These are phyloP conservation scores for Cardamine resedifolia DNA, from an alignment of 345 rosid species.

Conservation along the genomic window DNA sequence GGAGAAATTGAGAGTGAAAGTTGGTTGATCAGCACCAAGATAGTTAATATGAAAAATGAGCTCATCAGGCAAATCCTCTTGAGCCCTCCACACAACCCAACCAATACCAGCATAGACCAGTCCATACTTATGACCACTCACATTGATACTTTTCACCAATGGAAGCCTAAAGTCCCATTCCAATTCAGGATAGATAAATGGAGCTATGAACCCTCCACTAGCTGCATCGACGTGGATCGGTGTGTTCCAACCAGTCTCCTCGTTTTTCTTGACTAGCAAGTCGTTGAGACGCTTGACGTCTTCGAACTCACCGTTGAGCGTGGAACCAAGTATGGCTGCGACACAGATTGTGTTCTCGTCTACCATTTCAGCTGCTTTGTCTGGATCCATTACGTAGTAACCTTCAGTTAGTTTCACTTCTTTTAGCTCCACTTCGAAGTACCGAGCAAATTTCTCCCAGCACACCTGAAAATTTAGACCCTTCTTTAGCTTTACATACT, in stretches of 20 bases:
- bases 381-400: constrained; percentile 96
- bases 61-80: constrained; percentile 86
- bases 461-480: constrained; percentile 47
- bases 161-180: constrained; percentile 96
- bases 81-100: constrained; percentile 89
- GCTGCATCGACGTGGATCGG: constrained; percentile 96
- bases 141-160: constrained; percentile 84
- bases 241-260: constrained; percentile 89
- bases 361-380: constrained; percentile 82
- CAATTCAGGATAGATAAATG: constrained; percentile 83
- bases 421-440: constrained; percentile 89
- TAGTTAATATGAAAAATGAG: constrained; percentile 93
- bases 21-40: constrained; percentile 93
- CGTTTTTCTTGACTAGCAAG: constrained; percentile 65
- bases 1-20: constrained; percentile 95
- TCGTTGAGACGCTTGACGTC: constrained; percentile 88
- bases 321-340: constrained; percentile 88
- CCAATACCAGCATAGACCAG: constrained; percentile 95
- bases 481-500: not conserved
- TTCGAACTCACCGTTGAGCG: constrained; percentile 94
- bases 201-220: constrained; percentile 96
- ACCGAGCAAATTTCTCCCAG: constrained; percentile 95
- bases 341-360: constrained; percentile 99
- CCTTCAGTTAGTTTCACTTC: constrained; percentile 87
- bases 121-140: constrained; percentile 92